Percentiles rank a stretch among this genome's conserved stretches.
Conservation (phyloP, 208 protist species). For the Entamoeba invadens region DNA sequence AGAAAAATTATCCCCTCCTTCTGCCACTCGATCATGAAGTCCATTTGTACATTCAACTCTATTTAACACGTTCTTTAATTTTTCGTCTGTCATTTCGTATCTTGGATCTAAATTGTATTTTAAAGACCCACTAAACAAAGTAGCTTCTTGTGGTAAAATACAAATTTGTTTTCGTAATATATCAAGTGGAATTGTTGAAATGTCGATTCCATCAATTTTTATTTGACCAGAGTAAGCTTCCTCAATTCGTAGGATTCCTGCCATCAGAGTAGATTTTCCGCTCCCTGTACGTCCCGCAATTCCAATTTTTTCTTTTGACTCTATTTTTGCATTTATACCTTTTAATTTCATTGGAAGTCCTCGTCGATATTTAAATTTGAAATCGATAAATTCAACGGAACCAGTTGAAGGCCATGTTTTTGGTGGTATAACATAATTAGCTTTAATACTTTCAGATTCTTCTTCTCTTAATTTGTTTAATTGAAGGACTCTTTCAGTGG, state of each 20-base stretch:
- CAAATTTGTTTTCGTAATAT: conserved; percentile 15
- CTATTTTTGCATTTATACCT: conserved; percentile 19
- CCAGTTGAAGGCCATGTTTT: not conserved
- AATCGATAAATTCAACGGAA: not conserved
- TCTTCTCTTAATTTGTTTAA: not conserved
- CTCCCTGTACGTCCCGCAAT: conserved; percentile 42
- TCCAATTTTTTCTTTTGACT: conserved; percentile 32
- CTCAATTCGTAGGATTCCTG: conserved; percentile 31
- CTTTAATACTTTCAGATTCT: not conserved
- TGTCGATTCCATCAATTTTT: conserved; percentile 34
- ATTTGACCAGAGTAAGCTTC: conserved; percentile 20
- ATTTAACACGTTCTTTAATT: conserved; percentile 22
- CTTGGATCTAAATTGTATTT: conserved; percentile 32
- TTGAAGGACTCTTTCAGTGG: not conserved
- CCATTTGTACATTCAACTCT: not conserved
- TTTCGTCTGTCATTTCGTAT: conserved; percentile 11
- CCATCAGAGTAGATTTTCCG: conserved; percentile 35
- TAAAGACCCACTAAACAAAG: conserved; percentile 37
- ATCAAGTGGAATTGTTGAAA: conserved; percentile 13
- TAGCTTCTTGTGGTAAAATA: conserved; percentile 39
- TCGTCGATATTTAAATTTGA: not conserved
- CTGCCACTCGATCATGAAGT: not conserved
- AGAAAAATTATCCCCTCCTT: conserved; percentile 13
- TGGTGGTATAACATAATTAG: not conserved
- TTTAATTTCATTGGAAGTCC: conserved; percentile 24